These are phyloP conservation scores for Panicum hallii DNA, from an alignment of 202 grass and related monocot genomes.

Conservation along the genomic window DNA sequence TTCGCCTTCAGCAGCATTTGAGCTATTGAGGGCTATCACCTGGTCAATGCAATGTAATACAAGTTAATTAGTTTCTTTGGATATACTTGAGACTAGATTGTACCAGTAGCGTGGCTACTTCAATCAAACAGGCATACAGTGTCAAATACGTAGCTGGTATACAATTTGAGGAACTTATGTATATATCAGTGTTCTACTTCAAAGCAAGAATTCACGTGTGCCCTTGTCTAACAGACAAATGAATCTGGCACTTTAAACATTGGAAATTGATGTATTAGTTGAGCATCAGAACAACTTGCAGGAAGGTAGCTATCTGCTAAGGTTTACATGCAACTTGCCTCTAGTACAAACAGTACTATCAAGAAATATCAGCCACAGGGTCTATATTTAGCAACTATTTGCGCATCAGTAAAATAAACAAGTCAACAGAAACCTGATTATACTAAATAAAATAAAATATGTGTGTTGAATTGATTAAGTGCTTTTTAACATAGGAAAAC, in stretches of 20 bases:
- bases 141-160: constrained; percentile 4
- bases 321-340: constrained; percentile 33
- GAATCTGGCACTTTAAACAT: neutral
- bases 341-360: neutral
- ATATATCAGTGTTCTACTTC: constrained; percentile 25
- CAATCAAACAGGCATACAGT: neutral
- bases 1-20: constrained; percentile 82
- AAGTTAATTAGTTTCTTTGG: constrained; percentile 23
- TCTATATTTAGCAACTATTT: constrained; percentile 32
- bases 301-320: constrained; percentile 20
- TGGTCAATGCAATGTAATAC: constrained; percentile 45
- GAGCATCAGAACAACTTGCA: neutral
- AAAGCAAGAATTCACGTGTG: constrained; percentile 10
- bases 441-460: constrained; percentile 29
- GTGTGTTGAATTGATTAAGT: constrained; percentile 1
- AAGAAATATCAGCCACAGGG: neutral
- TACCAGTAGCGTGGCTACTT: neutral
- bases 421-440: neutral
- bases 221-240: constrained; percentile 29
- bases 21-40: constrained; percentile 90
- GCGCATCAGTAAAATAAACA: neutral
- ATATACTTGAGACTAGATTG: neutral
- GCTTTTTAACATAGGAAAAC: neutral
- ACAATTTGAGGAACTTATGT: neutral
- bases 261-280: constrained; percentile 16